A percentile compares a stretch with the other conserved stretches of the same genome.
phyloP scores from a whole-genome alignment of 202 grass and related monocot species.

The Digitaria exilis region DNA sequence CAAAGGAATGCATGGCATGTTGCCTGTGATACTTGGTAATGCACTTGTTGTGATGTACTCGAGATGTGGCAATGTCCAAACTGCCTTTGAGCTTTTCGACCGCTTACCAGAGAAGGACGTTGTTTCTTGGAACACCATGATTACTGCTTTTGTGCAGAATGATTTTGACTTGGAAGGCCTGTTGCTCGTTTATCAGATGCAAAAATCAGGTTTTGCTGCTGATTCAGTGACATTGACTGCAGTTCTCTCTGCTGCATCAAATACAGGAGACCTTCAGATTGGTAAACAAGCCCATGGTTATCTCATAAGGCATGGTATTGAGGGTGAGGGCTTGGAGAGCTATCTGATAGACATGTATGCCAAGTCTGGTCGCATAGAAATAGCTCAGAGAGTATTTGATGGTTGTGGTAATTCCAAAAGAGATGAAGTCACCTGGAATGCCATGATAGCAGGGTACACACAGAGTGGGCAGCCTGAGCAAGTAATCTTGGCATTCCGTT shows the following conservation, averaged over 20 bases:
- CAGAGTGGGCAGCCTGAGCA: slow-evolving; percentile 61
- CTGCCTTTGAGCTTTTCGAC: slow-evolving; percentile 74
- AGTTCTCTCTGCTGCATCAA: slow-evolving; percentile 81
- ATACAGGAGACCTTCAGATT: slow-evolving; percentile 67
- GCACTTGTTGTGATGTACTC: slow-evolving; percentile 87
- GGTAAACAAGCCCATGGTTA: slow-evolving; percentile 86
- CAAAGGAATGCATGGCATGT: slow-evolving; percentile 29
- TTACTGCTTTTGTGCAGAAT: slow-evolving; percentile 91
- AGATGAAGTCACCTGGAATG: slow-evolving; percentile 97
- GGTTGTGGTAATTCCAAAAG: slow-evolving; percentile 25
- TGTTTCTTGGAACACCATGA: slow-evolving; percentile 96
- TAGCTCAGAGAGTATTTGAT: slow-evolving; percentile 78
- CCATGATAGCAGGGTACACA: slow-evolving; percentile 85
- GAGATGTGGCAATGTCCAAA: slow-evolving; percentile 61
- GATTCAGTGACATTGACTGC: slow-evolving; percentile 78
- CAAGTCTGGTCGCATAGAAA: slow-evolving; percentile 67
- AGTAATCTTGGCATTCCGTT: slow-evolving; percentile 54
- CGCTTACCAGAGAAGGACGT: slow-evolving; percentile 75
- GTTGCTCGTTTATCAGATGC: slow-evolving; percentile 74
- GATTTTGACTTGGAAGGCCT: slow-evolving; percentile 80
- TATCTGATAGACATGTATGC: slow-evolving; percentile 98
- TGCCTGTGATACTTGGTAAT: slow-evolving; percentile 80
- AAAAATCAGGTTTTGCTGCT: slow-evolving; percentile 65
- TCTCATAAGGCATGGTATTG: slow-evolving; percentile 66
- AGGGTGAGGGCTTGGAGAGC: slow-evolving; percentile 81